Evolutionary conservation across 768 basidiomycete species (phyloP), one percentile per base, ranked within the genome.

Genomic region (Psilocybe subaeruginosa): DNA sequence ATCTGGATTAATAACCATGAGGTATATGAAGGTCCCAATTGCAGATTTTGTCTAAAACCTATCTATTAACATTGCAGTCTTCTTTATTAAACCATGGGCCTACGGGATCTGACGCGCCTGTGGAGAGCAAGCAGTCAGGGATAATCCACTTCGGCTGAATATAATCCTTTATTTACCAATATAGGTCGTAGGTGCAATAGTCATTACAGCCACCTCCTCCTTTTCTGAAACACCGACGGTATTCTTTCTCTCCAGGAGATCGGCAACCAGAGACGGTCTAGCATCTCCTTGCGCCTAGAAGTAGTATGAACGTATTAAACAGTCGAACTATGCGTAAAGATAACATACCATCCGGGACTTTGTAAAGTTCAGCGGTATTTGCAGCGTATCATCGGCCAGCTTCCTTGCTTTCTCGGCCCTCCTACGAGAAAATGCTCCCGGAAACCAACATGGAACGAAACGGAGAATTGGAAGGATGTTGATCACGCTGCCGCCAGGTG

Each of bases 1-100:
- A 4, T 74, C 68, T 0, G 76, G 74, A 56, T 74, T 59, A 16
- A 61, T 55, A 12, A 68, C 52, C 69, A 77, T 69, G 11, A 49
- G 65, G 14, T 76, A 67, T 43, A 79, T 56, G 59, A 78, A 67
- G 1, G 54, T 47, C 4, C 37, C 48, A 9, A 64, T 64, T 1
- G 66, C 61, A 27, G 62, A 54, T 23, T 58, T 62, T 8, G 66
- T 61, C 59, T 63, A 48, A 7, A 27, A 27, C 23, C 23, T 23
- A 23, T 19, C 61, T 55, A 14, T 8, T 35, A 49, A 19, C 19
- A 49, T 0, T 8, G n/a, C 7, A 37, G 33, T 35, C 11, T 35
- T 35, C 11, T 23, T 23, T 23, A 23, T 23, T 23, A 23, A 35
- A 16, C 53, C 0, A 23, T 23, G 41, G 41, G 8, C 60, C 51